These are phyloP conservation scores for Globisporangium megalacanthum DNA, from an alignment of 352 stramenopile genomes.

Conservation along the genomic window DNA sequence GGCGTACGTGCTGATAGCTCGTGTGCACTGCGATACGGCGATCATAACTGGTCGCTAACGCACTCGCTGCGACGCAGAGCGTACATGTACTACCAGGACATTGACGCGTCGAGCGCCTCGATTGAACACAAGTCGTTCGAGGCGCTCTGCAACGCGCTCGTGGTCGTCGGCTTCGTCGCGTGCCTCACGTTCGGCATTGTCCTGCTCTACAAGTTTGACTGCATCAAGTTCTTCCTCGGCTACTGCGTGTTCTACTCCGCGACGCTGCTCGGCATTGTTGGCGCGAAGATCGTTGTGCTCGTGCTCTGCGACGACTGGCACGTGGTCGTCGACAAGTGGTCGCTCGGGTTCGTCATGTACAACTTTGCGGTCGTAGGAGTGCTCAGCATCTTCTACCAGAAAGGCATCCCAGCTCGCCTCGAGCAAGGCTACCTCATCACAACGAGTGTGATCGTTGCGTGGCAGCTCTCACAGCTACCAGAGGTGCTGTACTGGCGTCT, in stretches of 20 bases:
- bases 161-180: conserved; percentile 80
- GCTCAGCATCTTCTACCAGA: conserved; percentile 85
- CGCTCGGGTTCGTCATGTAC: conserved; percentile 76
- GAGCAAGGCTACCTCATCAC: conserved; percentile 90
- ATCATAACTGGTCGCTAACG: background rate
- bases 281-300: conserved; percentile 67
- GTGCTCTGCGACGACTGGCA: conserved; percentile 39
- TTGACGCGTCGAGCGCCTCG: conserved; percentile 39
- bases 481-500: conserved; percentile 51
- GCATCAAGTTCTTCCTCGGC: conserved; percentile 62
- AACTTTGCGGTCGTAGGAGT: conserved; percentile 86
- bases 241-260: conserved; percentile 79
- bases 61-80: conserved; percentile 19
- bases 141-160: conserved; percentile 67
- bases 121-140: conserved; percentile 40
- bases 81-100: conserved; percentile 82
- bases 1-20: conserved; percentile 26
- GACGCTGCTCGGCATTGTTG: conserved; percentile 60
- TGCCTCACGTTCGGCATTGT: conserved; percentile 76
- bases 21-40: background rate
- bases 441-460: conserved; percentile 95
- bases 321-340: conserved; percentile 47
- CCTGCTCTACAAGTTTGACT: conserved; percentile 81
- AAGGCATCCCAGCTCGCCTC: conserved; percentile 66
- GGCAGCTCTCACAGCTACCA: conserved; percentile 94